A percentile compares a stretch with the other conserved stretches of the same genome.
These are phyloP conservation scores for Suillus alpinus DNA, from an alignment of 768 basidiomycete species.

Conservation along the genomic window DNA sequence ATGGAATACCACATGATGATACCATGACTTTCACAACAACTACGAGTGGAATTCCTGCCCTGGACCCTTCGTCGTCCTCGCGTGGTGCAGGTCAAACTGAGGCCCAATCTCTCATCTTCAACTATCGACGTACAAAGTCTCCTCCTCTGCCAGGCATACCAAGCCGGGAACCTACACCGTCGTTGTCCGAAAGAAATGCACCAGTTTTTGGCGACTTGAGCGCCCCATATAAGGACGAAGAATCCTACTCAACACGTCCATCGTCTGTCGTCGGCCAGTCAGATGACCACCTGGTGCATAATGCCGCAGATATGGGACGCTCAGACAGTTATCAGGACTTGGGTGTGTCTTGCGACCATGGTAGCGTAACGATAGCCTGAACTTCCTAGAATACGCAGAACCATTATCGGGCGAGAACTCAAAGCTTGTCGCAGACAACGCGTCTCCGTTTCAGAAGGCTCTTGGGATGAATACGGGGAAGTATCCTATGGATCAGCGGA, in stretches of 20 bases:
- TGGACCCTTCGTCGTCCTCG: slow-evolving; percentile 9
- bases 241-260: slow-evolving; percentile 11
- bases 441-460: slow-evolving; percentile 38
- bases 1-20: slow-evolving; percentile 15
- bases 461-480: slow-evolving; percentile 38
- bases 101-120: slow-evolving; percentile 23
- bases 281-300: slow-evolving; percentile 42
- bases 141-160: slow-evolving; percentile 13
- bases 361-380: slow-evolving; percentile 1
- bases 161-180: slow-evolving; percentile 17
- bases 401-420: slow-evolving; percentile 32
- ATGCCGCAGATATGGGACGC: slow-evolving; percentile 41
- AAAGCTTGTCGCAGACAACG: slow-evolving; percentile 37
- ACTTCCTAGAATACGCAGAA: slow-evolving; percentile 60
- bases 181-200: slow-evolving; percentile 7
- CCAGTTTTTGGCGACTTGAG: slow-evolving; percentile 9
- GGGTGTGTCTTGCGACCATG: slow-evolving; percentile 33
- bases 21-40: slow-evolving; percentile 17
- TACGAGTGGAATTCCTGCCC: slow-evolving; percentile 18
- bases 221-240: slow-evolving; percentile 24
- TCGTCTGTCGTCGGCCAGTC: slow-evolving; percentile 17
- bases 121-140: slow-evolving; percentile 20
- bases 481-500: slow-evolving; percentile 74
- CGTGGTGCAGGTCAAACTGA: slow-evolving; percentile 14
- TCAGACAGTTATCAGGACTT: slow-evolving; percentile 49